Conservation (phyloP, 345 rosid genomes). For the Rhodamnia rubescens region DNA sequence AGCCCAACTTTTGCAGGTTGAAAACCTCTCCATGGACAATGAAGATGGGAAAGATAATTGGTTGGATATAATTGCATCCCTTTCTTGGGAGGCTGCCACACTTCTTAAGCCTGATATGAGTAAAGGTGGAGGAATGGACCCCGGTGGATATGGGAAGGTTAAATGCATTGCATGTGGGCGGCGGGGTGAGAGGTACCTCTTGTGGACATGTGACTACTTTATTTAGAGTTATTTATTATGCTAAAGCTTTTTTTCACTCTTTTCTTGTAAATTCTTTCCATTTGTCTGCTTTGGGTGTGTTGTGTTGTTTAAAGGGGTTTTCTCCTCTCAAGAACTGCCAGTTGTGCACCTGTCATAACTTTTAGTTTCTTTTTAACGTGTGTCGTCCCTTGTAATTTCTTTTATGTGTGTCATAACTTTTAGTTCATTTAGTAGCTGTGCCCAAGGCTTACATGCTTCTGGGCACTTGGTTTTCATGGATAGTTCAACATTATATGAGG, state of each 20-base stretch:
- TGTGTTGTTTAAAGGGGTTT: not conserved
- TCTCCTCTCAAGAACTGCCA: not conserved
- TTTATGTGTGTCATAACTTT: not conserved
- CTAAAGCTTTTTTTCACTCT: not conserved
- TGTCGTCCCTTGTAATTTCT: too few relatives aligned
- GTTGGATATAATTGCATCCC: conserved; percentile 81
- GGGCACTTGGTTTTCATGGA: not conserved
- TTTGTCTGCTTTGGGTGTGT: not conserved
- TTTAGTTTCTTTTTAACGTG: not conserved
- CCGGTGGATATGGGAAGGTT: conserved; percentile 93
- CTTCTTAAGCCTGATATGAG: conserved; percentile 91
- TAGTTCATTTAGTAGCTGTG: not conserved
- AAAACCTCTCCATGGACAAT: conserved; percentile 58
- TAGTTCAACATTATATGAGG: not conserved
- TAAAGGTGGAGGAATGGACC: conserved; percentile 95
- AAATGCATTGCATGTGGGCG: conserved; percentile 86
- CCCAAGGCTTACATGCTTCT: not conserved
- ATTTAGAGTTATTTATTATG: not conserved
- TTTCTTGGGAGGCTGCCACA: conserved; percentile 96
- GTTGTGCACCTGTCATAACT: not conserved
- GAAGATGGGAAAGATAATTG: conserved; percentile 66
- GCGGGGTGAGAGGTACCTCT: conserved; percentile 69
- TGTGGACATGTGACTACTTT: not conserved
- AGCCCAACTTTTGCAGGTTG: conserved; percentile 81
- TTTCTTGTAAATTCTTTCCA: not conserved